Evolutionary conservation across 768 basidiomycete genomes (phyloP).

Genomic region (Psilocybe cyanescens): DNA sequence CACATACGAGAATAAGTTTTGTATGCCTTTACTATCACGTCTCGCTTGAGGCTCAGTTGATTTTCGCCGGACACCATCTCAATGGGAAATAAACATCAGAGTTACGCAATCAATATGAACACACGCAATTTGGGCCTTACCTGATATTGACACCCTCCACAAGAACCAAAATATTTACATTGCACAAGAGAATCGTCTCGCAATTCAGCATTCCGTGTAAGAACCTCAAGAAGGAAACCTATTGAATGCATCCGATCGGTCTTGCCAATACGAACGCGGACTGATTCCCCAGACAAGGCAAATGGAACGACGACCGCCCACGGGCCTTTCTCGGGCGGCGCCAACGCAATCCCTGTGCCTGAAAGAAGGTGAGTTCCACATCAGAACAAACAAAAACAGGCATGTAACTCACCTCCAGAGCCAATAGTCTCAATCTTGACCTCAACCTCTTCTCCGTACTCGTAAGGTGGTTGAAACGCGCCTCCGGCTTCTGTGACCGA

Average conservation of each 20-base stretch:
- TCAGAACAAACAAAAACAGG: background rate
- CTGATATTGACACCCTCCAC: slow-evolving; percentile 96
- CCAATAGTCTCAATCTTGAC: slow-evolving; percentile 68
- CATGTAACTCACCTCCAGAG: slow-evolving; percentile 53
- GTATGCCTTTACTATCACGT: slow-evolving; percentile 86
- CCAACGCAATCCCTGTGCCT: slow-evolving; percentile 73
- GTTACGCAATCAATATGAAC: background rate
- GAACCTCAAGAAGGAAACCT: slow-evolving; percentile 72
- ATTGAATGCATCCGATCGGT: slow-evolving; percentile 73
- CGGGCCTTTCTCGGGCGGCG: slow-evolving; percentile 47
- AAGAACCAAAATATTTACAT: slow-evolving; percentile 89
- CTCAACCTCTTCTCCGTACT: slow-evolving; percentile 63
- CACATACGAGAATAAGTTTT: slow-evolving; percentile 66
- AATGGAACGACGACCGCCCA: slow-evolving; percentile 91
- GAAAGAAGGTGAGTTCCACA: slow-evolving; percentile 11
- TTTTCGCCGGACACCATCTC: slow-evolving; percentile 88
- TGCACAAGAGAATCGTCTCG: slow-evolving; percentile 67
- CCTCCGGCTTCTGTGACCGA: slow-evolving; percentile 47
- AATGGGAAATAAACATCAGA: background rate
- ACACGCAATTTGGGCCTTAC: slow-evolving; percentile 36
- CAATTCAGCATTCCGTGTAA: slow-evolving; percentile 63
- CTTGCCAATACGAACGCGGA: slow-evolving; percentile 74
- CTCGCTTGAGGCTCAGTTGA: slow-evolving; percentile 86
- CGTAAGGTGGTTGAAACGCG: slow-evolving; percentile 65
- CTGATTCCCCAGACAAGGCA: slow-evolving; percentile 80